These are phyloP conservation scores for Salix dunnii DNA, from an alignment of 345 rosid genomes.

Conservation along the genomic window DNA sequence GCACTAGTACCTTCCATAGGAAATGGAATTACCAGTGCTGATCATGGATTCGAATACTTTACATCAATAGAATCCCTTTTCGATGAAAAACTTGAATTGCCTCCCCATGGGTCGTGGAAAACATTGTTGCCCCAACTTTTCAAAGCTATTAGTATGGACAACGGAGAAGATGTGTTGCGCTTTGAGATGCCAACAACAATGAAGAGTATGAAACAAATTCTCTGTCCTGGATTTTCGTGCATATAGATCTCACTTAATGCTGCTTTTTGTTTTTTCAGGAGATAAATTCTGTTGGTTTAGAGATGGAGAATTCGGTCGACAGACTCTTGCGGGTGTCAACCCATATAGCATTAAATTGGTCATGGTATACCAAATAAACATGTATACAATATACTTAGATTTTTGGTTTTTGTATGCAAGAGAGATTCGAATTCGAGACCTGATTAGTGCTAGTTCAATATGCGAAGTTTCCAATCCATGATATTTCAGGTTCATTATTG, in stretches of 20 bases:
- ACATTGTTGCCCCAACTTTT: constrained; percentile 52
- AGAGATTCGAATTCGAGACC: no score
- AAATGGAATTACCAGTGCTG: constrained; percentile 30
- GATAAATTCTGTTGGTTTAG: constrained; percentile 69
- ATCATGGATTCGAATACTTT: constrained; percentile 59
- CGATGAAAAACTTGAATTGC: constrained; percentile 49
- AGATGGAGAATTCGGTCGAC: constrained; percentile 76
- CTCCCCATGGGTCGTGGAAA: constrained; percentile 37
- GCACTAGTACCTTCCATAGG: constrained; percentile 42
- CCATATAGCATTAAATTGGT: constrained; percentile 54
- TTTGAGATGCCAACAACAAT: constrained; percentile 54
- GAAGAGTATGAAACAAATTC: constrained; percentile 28
- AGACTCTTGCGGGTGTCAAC: constrained; percentile 75
- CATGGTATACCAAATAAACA: constrained; percentile 32
- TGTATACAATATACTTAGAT: neutral
- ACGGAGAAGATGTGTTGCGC: constrained; percentile 41
- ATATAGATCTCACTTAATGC: neutral
- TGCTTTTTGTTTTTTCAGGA: constrained; percentile 34
- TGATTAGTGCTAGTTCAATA: no score
- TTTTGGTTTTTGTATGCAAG: no score
- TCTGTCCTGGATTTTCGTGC: neutral
- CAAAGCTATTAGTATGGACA: constrained; percentile 26
- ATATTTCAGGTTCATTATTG: no score
- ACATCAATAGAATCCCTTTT: constrained; percentile 57
- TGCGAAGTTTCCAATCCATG: no score